A percentile compares a stretch with the other conserved stretches of the same genome.
These are phyloP conservation scores for Epichloe brachyelytri DNA, from an alignment of 2,329 filamentous ascomycete species.

Conservation along the genomic window DNA sequence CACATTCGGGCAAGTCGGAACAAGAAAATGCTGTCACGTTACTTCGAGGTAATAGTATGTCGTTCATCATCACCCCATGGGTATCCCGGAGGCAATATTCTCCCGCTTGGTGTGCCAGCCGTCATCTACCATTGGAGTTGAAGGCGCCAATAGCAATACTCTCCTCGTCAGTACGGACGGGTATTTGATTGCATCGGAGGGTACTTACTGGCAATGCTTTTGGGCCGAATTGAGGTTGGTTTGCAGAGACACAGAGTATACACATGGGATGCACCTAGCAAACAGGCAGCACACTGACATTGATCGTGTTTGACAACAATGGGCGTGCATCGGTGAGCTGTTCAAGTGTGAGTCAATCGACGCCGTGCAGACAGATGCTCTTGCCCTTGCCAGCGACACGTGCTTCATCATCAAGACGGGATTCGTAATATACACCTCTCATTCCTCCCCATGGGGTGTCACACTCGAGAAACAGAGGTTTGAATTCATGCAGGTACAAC, in stretches of 20 bases:
- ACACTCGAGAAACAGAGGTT: not conserved
- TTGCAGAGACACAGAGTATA: no score
- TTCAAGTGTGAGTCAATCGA: not conserved
- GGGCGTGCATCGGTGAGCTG: not conserved
- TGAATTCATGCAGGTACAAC: slow-evolving; percentile 2
- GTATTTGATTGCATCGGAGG: no score
- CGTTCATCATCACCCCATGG: no score
- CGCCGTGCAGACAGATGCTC: not conserved
- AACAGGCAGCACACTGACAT: not conserved
- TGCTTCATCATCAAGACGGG: not conserved
- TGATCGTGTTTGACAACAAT: not conserved
- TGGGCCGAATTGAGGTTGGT: no score
- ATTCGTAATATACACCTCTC: not conserved
- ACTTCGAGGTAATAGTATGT: no score
- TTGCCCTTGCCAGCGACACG: not conserved
- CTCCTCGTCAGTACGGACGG: no score
- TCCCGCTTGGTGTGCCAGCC: no score
- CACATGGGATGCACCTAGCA: not conserved
- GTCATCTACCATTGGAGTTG: no score
- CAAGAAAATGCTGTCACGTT: no score
- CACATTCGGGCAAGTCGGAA: no score
- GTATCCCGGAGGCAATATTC: no score
- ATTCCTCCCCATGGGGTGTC: not conserved
- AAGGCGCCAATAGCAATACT: no score
- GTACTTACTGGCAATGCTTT: not conserved